Evolutionary conservation across 2,329 filamentous ascomycete species (phyloP).

Genomic region (Sporothrix humicola): DNA sequence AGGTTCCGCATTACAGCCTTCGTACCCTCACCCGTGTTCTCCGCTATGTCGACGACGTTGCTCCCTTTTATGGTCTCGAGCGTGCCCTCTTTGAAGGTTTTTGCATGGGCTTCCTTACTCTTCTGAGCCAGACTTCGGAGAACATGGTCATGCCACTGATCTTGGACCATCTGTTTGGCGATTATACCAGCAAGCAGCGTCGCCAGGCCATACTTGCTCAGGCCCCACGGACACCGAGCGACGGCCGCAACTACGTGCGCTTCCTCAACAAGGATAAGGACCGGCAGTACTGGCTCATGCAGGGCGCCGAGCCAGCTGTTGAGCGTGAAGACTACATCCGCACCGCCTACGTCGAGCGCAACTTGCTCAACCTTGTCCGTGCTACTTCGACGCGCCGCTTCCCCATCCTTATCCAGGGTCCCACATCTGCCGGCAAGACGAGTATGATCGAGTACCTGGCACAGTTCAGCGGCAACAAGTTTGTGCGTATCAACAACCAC

Average conservation of each 20-base stretch:
- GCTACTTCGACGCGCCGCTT: slow-evolving; percentile 91
- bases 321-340: slow-evolving; percentile 92
- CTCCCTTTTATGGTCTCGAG: slow-evolving; percentile 81
- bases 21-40: slow-evolving; percentile 90
- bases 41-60: slow-evolving; percentile 84
- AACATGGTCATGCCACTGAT: slow-evolving; percentile 78
- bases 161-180: slow-evolving; percentile 76
- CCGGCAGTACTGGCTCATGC: slow-evolving; percentile 86
- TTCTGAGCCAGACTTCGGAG: slow-evolving; percentile 83
- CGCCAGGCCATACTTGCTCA: slow-evolving; percentile 75
- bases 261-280: slow-evolving; percentile 70
- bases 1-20: slow-evolving; percentile 96
- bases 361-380: slow-evolving; percentile 90
- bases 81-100: slow-evolving; percentile 93
- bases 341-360: slow-evolving; percentile 91
- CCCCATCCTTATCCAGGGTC: slow-evolving; percentile 93
- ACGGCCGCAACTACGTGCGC: slow-evolving; percentile 78
- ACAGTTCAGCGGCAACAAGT: slow-evolving; percentile 95
- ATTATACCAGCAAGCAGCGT: slow-evolving; percentile 57
- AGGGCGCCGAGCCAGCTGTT: slow-evolving; percentile 69
- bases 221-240: slow-evolving; percentile 75
- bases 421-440: slow-evolving; percentile 96
- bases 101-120: slow-evolving; percentile 95
- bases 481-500: slow-evolving; percentile 98
- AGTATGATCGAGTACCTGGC: slow-evolving; percentile 99